Percentiles rank a stretch among this genome's conserved stretches.
These are phyloP conservation scores for Globisporangium emineosum DNA, from an alignment of 352 stramenopile species.

Conservation along the genomic window DNA sequence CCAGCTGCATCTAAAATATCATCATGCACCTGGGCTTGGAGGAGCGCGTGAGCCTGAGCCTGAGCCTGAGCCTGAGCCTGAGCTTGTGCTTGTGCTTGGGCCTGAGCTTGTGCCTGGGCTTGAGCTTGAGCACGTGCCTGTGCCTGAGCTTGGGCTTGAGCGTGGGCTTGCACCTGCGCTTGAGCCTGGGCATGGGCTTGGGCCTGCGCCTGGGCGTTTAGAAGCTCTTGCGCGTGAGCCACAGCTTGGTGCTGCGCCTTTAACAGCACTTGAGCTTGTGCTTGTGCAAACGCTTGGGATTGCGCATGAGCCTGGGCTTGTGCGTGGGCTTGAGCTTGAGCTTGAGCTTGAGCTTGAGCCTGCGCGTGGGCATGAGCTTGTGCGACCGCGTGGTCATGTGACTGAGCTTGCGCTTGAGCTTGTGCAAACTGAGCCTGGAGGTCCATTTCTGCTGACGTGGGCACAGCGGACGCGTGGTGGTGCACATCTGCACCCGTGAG, in stretches of 20 bases:
- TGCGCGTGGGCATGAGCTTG: slow-evolving; percentile 1
- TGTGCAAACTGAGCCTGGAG: slow-evolving; percentile 8
- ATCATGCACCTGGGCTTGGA: slow-evolving; percentile 24
- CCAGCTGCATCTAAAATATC: slow-evolving; percentile 39
- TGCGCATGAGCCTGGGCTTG: slow-evolving; percentile 31
- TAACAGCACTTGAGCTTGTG: slow-evolving; percentile 24
- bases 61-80: slow-evolving; percentile 21
- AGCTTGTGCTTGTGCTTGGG: slow-evolving; percentile 15
- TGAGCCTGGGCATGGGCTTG: slow-evolving; percentile 23
- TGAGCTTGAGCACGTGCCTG: slow-evolving; percentile 18
- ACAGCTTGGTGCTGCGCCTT: slow-evolving; percentile 32
- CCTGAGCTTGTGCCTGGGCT: slow-evolving; percentile 25
- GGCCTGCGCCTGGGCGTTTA: slow-evolving; percentile 18
- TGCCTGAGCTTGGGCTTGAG: slow-evolving; percentile 28
- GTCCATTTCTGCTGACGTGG: slow-evolving; percentile 9
- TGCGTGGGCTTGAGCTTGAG: slow-evolving; percentile 12
- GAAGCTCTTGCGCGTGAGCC: slow-evolving; percentile 20
- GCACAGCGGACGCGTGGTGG: not conserved
- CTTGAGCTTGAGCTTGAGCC: slow-evolving; percentile 1
- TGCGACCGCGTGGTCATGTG: not conserved
- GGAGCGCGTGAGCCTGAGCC: slow-evolving; percentile 27
- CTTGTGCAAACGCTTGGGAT: slow-evolving; percentile 25
- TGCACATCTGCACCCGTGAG: slow-evolving; percentile 14
- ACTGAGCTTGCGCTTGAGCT: slow-evolving; percentile 6
- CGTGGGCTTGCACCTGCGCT: slow-evolving; percentile 31